phyloP scores from a whole-genome alignment of 805 yeast genomes.

The Zygosaccharomyces pseudorouxii region DNA sequence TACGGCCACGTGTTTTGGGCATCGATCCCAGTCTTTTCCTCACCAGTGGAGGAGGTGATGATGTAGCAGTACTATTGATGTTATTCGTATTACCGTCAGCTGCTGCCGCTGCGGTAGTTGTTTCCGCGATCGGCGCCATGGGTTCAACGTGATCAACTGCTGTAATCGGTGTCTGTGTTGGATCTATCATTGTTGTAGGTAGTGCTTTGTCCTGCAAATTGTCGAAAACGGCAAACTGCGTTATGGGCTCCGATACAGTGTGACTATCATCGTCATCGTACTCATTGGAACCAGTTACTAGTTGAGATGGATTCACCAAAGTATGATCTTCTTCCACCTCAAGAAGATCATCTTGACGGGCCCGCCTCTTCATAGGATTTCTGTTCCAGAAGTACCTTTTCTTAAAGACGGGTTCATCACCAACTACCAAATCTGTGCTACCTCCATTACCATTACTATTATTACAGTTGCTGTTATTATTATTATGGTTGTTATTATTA shows the following conservation, averaged over 20 bases:
- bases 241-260: constrained; percentile 9
- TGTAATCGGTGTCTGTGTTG: neutral
- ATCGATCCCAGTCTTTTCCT: constrained; percentile 20
- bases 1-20: constrained; percentile 56
- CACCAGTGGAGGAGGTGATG: constrained; percentile 9
- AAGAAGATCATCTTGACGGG: neutral
- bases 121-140: too few species aligned
- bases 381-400: constrained; percentile 30
- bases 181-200: neutral
- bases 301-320: constrained; percentile 16
- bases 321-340: constrained; percentile 17
- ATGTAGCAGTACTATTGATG: neutral
- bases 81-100: neutral
- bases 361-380: constrained; percentile 15
- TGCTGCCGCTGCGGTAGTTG: neutral
- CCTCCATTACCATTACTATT: constrained; percentile 7
- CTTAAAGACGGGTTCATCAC: constrained; percentile 20
- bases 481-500: constrained; percentile 3
- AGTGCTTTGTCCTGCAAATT: neutral
- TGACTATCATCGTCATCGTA: constrained; percentile 9
- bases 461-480: constrained; percentile 5
- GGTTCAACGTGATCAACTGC: neutral
- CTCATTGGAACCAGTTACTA: constrained; percentile 7
- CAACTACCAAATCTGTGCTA: constrained; percentile 3
- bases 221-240: constrained; percentile 11